These are phyloP conservation scores for Camellia oleifera DNA, from an alignment of 179 eudicot species.

Conservation along the genomic window DNA sequence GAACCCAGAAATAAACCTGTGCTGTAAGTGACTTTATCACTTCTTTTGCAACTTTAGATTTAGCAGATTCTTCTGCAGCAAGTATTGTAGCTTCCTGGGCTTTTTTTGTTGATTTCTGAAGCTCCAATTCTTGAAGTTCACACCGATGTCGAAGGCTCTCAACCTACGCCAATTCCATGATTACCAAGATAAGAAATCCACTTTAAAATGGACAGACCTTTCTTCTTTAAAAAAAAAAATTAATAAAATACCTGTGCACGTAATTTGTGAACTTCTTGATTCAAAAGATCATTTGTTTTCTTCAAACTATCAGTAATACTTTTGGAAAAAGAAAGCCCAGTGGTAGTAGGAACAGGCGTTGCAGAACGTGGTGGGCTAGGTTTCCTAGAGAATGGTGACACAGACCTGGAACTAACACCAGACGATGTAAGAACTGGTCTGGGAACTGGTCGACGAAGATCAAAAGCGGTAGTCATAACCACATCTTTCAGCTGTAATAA, in stretches of 20 bases:
- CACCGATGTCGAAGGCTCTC: constrained; percentile 69
- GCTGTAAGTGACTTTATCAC: constrained; percentile 89
- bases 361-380: constrained; percentile 97
- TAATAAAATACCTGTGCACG: constrained; percentile 60
- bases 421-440: constrained; percentile 59
- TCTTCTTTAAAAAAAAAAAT: neutral
- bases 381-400: constrained; percentile 91
- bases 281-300: constrained; percentile 87
- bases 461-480: constrained; percentile 48
- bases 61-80: constrained; percentile 89
- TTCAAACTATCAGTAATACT: constrained; percentile 78
- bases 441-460: constrained; percentile 58
- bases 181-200: constrained; percentile 11
- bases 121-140: constrained; percentile 80
- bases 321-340: constrained; percentile 88
- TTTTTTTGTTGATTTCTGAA: constrained; percentile 68
- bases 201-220: neutral
- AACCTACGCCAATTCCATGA: constrained; percentile 45
- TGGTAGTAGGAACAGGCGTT: constrained; percentile 90
- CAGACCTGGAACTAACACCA: constrained; percentile 72
- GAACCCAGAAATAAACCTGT: constrained; percentile 48
- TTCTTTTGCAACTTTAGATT: constrained; percentile 95
- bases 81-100: constrained; percentile 76
- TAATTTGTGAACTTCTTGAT: constrained; percentile 79
- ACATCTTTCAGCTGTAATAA: constrained; percentile 74